Evolutionary conservation across 495 filamentous ascomycete genomes (phyloP), one percentile per base, ranked within the genome.

Genomic region (Penicillium paxilli): DNA sequence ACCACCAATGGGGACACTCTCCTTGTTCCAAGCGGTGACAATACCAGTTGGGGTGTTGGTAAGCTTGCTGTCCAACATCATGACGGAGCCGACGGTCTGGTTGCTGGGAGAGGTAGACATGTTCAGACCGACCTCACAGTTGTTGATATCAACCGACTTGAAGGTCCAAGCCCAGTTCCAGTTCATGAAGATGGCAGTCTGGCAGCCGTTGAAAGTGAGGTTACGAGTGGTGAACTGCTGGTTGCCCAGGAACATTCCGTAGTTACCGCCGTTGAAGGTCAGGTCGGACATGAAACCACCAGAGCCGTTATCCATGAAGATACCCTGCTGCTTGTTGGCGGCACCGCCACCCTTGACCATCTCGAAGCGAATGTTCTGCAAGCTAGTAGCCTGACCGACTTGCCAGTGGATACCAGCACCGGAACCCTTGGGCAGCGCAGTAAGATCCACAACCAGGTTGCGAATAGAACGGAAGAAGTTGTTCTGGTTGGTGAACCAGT

Each of bases 381-480:
- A 72, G 57, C 86, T 91, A 10, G 94, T 96, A 4, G 93, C 94
- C 63, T 98, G 94, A 35, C 90, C 91, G 3, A 98, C 93, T 68
- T 98, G 94, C 95, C 95, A 98, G 71, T 98, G 94, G 51, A 98
- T 95, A 72, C 90, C 91, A 33, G 91, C 71, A 51, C 87, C 90
- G 3, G 68, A 62, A 35, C 69, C 76, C 46, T 76, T 59, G 12
- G 88, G 87, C 81, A 89, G 83, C 11, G 74, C 81, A 24, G 83
- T 91, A 40, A 92, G 70, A 67, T 98, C 94, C 68, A 98, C 87
- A 62, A 91, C 80, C 60, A 98, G 89, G 76, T 98, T 98, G 69
- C 95, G 90, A 58, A 98, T 78, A 61, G 95, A 89, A 41, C 94
- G 91, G 82, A 91, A 98, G 80, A 98, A 98, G 78, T 98, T 97